Percentiles rank a stretch among this genome's conserved stretches.
Conservation (phyloP, 1,284 basidiomycete species). For the Gymnopus androsaceus region DNA sequence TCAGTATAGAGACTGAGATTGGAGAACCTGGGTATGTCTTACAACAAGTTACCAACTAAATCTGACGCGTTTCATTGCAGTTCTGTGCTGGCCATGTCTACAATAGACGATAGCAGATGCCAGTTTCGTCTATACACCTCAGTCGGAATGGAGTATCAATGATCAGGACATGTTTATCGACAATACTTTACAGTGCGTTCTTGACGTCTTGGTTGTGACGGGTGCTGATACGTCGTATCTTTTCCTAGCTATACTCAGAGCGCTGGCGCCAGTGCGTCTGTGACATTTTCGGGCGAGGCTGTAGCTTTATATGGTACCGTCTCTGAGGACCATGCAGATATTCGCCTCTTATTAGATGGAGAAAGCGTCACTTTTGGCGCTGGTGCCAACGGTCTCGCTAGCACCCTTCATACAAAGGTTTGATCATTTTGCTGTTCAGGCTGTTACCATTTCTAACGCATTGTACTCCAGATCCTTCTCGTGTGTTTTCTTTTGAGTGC, state of each 20-base stretch:
- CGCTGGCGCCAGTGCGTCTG: conserved; percentile 41
- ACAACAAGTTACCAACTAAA: not conserved
- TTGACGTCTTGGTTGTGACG: no score
- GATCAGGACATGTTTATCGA: conserved; percentile 34
- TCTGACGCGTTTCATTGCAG: conserved; percentile 24
- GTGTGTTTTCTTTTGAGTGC: conserved; percentile 29
- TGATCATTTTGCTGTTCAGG: conserved; percentile 11
- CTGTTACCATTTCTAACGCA: conserved; percentile 8
- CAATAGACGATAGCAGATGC: conserved; percentile 44
- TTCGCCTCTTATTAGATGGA: conserved; percentile 48
- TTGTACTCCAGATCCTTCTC: conserved; percentile 40
- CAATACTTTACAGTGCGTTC: conserved; percentile 43
- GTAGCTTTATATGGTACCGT: conserved; percentile 54
- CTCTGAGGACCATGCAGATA: conserved; percentile 48
- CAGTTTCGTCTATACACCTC: conserved; percentile 41
- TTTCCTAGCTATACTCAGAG: conserved; percentile 40
- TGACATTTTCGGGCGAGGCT: conserved; percentile 50
- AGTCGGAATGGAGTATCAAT: conserved; percentile 36
- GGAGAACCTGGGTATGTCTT: conserved; percentile 40
- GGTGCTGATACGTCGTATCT: not conserved
- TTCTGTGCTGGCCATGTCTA: conserved; percentile 28
- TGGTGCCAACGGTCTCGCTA: conserved; percentile 33
- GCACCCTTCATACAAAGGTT: conserved; percentile 41
- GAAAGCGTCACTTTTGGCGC: conserved; percentile 34
- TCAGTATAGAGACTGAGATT: conserved; percentile 44